phyloP scores from a whole-genome alignment of 2,329 filamentous ascomycete species.

The Calonectria honghensis region DNA sequence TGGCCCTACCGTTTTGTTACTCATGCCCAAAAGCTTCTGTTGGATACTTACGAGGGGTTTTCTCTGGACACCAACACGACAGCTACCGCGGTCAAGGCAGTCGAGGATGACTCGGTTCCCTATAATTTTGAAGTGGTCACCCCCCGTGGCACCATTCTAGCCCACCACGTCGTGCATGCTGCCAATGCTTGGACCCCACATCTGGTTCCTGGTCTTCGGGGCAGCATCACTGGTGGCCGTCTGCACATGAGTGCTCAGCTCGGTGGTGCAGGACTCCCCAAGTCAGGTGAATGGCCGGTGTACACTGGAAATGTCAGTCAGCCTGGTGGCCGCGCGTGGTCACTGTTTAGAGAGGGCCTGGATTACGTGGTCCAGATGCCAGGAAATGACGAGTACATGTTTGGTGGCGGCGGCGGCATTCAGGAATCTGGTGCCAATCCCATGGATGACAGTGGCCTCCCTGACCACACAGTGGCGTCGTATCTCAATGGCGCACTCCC shows the following conservation, averaged over 20 bases:
- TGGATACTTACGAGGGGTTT: constrained; percentile 3
- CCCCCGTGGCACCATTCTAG: constrained; percentile 4
- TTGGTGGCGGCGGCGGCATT: constrained; percentile 19
- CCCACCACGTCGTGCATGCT: constrained; percentile 5
- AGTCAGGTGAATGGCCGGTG: constrained; percentile 25
- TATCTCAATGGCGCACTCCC: constrained; percentile 31
- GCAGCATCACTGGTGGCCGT: neutral
- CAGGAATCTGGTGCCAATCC: neutral
- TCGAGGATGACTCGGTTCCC: neutral
- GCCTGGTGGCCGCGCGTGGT: constrained; percentile 30
- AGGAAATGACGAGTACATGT: constrained; percentile 30
- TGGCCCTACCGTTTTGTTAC: constrained; percentile 16
- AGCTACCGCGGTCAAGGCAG: neutral
- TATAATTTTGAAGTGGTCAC: constrained; percentile 23
- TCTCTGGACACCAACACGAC: constrained; percentile 16
- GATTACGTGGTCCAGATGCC: constrained; percentile 31
- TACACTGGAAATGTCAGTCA: constrained; percentile 25
- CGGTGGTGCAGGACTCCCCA: constrained; percentile 23
- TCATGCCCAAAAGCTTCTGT: constrained; percentile 2
- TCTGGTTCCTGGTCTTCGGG: constrained; percentile 16
- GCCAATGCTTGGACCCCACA: constrained; percentile 23
- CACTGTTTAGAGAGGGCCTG: constrained; percentile 25
- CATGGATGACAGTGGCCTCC: constrained; percentile 20
- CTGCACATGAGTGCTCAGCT: constrained; percentile 34
- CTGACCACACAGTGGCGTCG: constrained; percentile 24